Evolutionary conservation across 2,329 filamentous ascomycete species (phyloP).

Genomic region (Curvularia lunata): DNA sequence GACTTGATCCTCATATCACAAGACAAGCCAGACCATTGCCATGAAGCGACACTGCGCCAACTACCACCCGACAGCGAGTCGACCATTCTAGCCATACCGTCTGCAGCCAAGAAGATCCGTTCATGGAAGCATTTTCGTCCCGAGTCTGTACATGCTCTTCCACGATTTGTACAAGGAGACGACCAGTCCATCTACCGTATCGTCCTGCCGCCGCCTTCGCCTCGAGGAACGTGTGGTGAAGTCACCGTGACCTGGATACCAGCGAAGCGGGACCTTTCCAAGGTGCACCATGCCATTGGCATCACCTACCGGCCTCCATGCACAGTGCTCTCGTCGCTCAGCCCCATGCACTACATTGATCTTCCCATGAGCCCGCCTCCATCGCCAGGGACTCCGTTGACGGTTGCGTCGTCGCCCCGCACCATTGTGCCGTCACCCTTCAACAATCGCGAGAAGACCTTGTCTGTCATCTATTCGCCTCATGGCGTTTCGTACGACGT

Average conservation of each 20-base stretch:
- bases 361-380: constrained; percentile 48
- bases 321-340: constrained; percentile 43
- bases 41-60: constrained; percentile 71
- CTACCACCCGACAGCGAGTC: constrained; percentile 63
- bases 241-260: constrained; percentile 73
- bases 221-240: constrained; percentile 65
- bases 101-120: constrained; percentile 68
- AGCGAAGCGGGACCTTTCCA: constrained; percentile 65
- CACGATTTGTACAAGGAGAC: constrained; percentile 52
- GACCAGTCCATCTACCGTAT: constrained; percentile 55
- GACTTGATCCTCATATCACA: constrained; percentile 67
- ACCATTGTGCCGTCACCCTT: constrained; percentile 44
- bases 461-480: constrained; percentile 70
- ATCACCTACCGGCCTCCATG: constrained; percentile 72
- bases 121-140: constrained; percentile 72
- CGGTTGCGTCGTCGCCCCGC: constrained; percentile 42
- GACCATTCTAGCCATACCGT: constrained; percentile 69
- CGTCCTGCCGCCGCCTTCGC: constrained; percentile 60
- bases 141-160: constrained; percentile 52
- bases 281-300: constrained; percentile 70
- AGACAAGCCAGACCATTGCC: constrained; percentile 72
- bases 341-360: constrained; percentile 45
- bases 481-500: constrained; percentile 65
- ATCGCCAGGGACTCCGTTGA: constrained; percentile 42
- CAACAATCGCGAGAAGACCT: constrained; percentile 51